A percentile compares a stretch with the other conserved stretches of the same genome.
These are phyloP conservation scores for Pyricularia grisea DNA, from an alignment of 2,329 filamentous ascomycete genomes.

Conservation along the genomic window DNA sequence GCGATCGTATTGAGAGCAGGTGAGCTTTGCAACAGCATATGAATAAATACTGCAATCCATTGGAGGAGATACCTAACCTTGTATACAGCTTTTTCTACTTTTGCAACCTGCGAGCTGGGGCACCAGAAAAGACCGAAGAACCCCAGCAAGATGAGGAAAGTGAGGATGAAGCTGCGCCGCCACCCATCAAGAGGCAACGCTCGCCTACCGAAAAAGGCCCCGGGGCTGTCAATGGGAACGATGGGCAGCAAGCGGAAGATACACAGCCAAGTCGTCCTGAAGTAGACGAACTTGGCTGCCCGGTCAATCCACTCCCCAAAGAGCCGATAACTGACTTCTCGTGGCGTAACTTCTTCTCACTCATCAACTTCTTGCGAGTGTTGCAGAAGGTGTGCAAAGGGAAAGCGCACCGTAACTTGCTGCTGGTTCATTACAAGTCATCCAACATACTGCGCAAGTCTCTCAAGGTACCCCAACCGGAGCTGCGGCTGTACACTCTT, in stretches of 20 bases:
- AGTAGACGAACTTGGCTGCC: constrained; percentile 84
- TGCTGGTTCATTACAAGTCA: constrained; percentile 93
- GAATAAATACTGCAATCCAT: background rate
- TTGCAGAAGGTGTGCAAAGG: constrained; percentile 97
- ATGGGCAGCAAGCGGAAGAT: background rate
- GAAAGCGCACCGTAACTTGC: constrained; percentile 88
- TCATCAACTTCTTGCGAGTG: constrained; percentile 89
- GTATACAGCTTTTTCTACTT: constrained; percentile 73
- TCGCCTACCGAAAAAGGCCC: constrained; percentile 19
- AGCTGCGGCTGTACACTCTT: constrained; percentile 84
- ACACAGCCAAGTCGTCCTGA: constrained; percentile 35
- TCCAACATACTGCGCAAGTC: constrained; percentile 86
- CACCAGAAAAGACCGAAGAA: constrained; percentile 17
- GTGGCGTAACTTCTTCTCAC: constrained; percentile 88
- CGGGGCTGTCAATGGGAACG: background rate
- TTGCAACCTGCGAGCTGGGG: constrained; percentile 56
- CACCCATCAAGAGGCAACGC: constrained; percentile 61
- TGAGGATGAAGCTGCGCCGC: constrained; percentile 73
- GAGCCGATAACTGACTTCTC: constrained; percentile 84
- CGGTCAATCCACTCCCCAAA: constrained; percentile 57
- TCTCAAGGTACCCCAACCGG: constrained; percentile 79
- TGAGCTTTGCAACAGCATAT: constrained; percentile 28
- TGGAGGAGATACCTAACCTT: constrained; percentile 6
- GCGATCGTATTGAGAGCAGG: constrained; percentile 75
- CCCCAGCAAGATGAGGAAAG: constrained; percentile 37